phyloP scores from a whole-genome alignment of 441 rosid genomes.

The Populus hybrid region DNA sequence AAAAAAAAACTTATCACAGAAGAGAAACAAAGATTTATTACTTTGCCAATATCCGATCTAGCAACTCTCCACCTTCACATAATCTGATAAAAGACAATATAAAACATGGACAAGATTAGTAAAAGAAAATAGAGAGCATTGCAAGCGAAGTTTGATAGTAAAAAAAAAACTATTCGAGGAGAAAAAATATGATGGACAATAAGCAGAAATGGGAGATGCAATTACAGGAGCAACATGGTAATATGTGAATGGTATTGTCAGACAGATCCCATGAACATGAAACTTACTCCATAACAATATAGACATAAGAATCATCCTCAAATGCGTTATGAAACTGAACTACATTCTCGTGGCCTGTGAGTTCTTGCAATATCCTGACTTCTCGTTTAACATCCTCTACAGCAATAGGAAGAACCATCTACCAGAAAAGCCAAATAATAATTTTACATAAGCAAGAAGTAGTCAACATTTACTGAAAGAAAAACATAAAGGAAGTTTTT shows the following conservation, averaged over 20 bases:
- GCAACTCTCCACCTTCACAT: slow-evolving; percentile 25
- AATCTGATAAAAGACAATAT: slow-evolving; percentile 45
- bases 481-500: not conserved
- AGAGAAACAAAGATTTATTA: slow-evolving; percentile 36
- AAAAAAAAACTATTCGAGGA: not conserved
- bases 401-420: slow-evolving; percentile 93
- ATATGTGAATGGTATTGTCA: not conserved
- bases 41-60: slow-evolving; percentile 91
- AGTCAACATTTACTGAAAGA: not conserved
- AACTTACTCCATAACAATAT: slow-evolving; percentile 97
- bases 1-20: not conserved
- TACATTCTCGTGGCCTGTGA: slow-evolving; percentile 89
- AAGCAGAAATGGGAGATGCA: slow-evolving; percentile 1
- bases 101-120: not conserved
- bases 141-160: not conserved
- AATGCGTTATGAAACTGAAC: slow-evolving; percentile 84
- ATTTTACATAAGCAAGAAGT: slow-evolving; percentile 6
- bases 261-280: slow-evolving; percentile 3
- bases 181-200: not conserved
- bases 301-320: slow-evolving; percentile 85
- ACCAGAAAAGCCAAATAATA: slow-evolving; percentile 26
- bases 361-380: slow-evolving; percentile 75
- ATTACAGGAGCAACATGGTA: not conserved
- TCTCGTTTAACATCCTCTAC: slow-evolving; percentile 94
- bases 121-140: slow-evolving; percentile 4